Base-by-base conservation (phyloP, 1,284 basidiomycete genomes). In the Malassezia yamatoensis region DNA sequence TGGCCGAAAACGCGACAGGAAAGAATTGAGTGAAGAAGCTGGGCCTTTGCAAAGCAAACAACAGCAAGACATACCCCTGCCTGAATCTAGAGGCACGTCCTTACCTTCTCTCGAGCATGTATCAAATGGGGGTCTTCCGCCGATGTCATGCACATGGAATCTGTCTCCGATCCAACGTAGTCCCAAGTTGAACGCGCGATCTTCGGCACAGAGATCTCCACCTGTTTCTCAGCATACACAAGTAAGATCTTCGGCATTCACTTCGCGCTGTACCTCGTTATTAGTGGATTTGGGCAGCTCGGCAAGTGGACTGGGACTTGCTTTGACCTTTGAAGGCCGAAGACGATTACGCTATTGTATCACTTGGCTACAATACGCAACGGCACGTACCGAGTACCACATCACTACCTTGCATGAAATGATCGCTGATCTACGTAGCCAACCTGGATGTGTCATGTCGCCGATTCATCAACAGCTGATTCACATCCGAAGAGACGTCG, bases 331-430 rank as follows among this genome's bases (percentile, higher is more conserved):
- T 63, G 89, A 91, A 75, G 88, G 85, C 69, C 87, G 91, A 85
- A 81, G 86, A 60, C 80, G 85, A 51, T 76, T 93, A 47, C 85
- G 85, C 72, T 91, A 90, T 70, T 90, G 87, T 76, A 75, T 91
- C 35, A 83, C 88, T 57, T 90, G 88, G 88, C 78, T 93, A n/a
- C 67, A 71, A 85, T 90, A 88, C 67, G 89, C 89, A 9, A 90
- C 88, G 1, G 79, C 81, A 2, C 88, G 88, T 64, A 88, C 90
- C 65, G 88, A 91, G 68, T 83, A 84, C 8, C 89, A 90, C 68
- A 90, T 90, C 51, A 79, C 85, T 15, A 80, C 88, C 44, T 80
- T 93, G 11, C 84, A 87, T 15, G 70, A 68, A 34, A 59, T 69
- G 9, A 72, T 72, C 20, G 68, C 67, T 57, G 64, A 65, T 51